phyloP scores from a whole-genome alignment of 176 grass and related monocot species.

The Leersia perrieri region DNA sequence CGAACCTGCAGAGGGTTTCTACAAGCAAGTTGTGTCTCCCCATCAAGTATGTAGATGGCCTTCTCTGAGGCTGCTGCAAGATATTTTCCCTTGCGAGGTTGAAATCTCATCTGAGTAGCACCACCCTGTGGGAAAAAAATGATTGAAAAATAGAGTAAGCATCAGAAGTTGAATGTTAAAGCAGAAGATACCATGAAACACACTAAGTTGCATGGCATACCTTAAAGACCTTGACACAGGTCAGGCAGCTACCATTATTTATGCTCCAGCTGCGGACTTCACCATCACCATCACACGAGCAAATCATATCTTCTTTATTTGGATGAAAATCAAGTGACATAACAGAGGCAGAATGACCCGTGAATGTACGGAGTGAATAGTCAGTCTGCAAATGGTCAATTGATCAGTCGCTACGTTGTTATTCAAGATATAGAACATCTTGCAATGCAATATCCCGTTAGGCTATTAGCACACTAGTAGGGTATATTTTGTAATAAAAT shows the following conservation, averaged over 20 bases:
- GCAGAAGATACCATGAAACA: slow-evolving; percentile 8
- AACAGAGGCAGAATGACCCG: slow-evolving; percentile 85
- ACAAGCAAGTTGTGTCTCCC: slow-evolving; percentile 63
- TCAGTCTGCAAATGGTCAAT: slow-evolving; percentile 62
- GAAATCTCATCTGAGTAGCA: slow-evolving; percentile 96
- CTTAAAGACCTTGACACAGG: slow-evolving; percentile 68
- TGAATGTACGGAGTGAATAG: slow-evolving; percentile 97
- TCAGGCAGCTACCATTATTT: slow-evolving; percentile 86
- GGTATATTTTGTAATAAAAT: not conserved
- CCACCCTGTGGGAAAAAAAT: slow-evolving; percentile 51
- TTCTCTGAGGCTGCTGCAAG: slow-evolving; percentile 89
- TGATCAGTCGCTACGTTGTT: slow-evolving; percentile 3
- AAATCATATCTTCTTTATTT: slow-evolving; percentile 97
- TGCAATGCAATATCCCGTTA: slow-evolving; percentile 9
- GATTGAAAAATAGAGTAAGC: slow-evolving; percentile 4
- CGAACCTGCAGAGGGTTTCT: slow-evolving; percentile 65
- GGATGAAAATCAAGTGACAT: slow-evolving; percentile 98
- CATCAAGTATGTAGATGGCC: slow-evolving; percentile 81
- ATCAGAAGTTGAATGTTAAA: slow-evolving; percentile 24
- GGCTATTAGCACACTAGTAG: not conserved
- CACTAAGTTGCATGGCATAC: slow-evolving; percentile 33
- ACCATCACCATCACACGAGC: slow-evolving; percentile 85
- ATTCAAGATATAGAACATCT: not conserved
- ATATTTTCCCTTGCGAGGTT: slow-evolving; percentile 81
- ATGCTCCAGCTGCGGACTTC: slow-evolving; percentile 98